Percentiles rank a stretch among this genome's conserved stretches.
Evolutionary conservation across 495 filamentous ascomycete genomes (phyloP).

Genomic region (Penicillium waksmanii): DNA sequence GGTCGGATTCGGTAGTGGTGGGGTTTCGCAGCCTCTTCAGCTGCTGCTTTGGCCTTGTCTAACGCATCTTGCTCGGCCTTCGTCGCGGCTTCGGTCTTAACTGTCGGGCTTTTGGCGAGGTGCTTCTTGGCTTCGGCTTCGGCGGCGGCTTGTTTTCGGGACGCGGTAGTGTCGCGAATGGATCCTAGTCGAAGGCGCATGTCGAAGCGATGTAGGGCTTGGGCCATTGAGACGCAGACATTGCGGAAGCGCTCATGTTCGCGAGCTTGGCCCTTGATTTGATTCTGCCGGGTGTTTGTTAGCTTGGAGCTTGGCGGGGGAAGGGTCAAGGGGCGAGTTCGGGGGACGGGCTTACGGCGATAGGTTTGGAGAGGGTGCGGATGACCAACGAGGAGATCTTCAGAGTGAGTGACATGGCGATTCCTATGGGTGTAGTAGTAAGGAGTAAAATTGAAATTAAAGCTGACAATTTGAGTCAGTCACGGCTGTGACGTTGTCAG

Average conservation of each 20-base stretch:
- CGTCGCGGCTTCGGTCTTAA: slow-evolving; percentile 75
- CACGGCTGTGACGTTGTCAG: slow-evolving; percentile 14
- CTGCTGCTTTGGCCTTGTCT: slow-evolving; percentile 53
- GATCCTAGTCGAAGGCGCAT: slow-evolving; percentile 89
- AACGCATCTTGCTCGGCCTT: slow-evolving; percentile 62
- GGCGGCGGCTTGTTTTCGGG: slow-evolving; percentile 54
- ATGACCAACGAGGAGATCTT: slow-evolving; percentile 72
- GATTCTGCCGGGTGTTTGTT: slow-evolving; percentile 63
- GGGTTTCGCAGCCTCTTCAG: slow-evolving; percentile 49
- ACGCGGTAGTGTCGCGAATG: slow-evolving; percentile 74
- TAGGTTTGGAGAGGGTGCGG: slow-evolving; percentile 71
- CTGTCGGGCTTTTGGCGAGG: slow-evolving; percentile 74
- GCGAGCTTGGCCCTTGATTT: slow-evolving; percentile 90
- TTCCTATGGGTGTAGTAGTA: not conserved
- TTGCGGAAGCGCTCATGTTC: slow-evolving; percentile 90
- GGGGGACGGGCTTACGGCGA: slow-evolving; percentile 58
- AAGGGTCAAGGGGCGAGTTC: slow-evolving; percentile 3
- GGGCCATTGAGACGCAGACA: slow-evolving; percentile 75
- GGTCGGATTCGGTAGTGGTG: slow-evolving; percentile 66
- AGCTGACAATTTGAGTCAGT: slow-evolving; percentile 17
- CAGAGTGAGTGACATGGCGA: slow-evolving; percentile 59
- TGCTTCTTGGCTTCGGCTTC: slow-evolving; percentile 56
- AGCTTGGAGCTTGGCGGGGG: slow-evolving; percentile 42
- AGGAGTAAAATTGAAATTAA: not conserved
- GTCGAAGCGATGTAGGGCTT: slow-evolving; percentile 86